A percentile compares a stretch with the other conserved stretches of the same genome.
Conservation (phyloP, 2,329 filamentous ascomycete species). For the Albophoma yamanashiensis region DNA sequence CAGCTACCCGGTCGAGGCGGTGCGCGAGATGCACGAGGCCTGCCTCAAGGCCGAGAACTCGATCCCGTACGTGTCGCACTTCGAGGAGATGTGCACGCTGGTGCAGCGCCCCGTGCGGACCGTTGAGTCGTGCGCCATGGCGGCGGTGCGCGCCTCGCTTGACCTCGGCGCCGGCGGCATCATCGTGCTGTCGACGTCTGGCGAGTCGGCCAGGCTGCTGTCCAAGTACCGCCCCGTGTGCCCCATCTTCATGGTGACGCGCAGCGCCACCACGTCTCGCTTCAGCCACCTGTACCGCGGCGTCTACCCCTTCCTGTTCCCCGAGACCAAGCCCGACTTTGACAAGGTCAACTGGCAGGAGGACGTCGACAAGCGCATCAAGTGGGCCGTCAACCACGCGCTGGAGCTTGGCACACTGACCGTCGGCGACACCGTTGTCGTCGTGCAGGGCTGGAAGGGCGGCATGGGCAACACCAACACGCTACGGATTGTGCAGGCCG, state of each 20-base stretch:
- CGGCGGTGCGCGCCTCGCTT: slow-evolving; percentile 87
- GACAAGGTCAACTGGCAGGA: slow-evolving; percentile 91
- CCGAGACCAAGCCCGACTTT: slow-evolving; percentile 91
- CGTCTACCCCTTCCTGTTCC: slow-evolving; percentile 95
- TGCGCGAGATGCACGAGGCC: slow-evolving; percentile 96
- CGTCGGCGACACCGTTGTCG: slow-evolving; percentile 65
- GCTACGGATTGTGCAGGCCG: slow-evolving; percentile 51
- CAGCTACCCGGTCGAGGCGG: slow-evolving; percentile 82
- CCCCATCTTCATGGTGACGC: slow-evolving; percentile 98
- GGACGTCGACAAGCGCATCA: slow-evolving; percentile 94
- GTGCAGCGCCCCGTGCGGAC: slow-evolving; percentile 76
- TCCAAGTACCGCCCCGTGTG: slow-evolving; percentile 98
- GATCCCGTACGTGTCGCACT: slow-evolving; percentile 93
- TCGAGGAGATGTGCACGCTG: slow-evolving; percentile 85
- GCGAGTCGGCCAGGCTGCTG: slow-evolving; percentile 85
- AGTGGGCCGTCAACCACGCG: slow-evolving; percentile 87
- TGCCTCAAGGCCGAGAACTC: slow-evolving; percentile 95
- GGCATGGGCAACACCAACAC: slow-evolving; percentile 91
- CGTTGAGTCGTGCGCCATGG: slow-evolving; percentile 92
- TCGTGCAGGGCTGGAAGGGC: slow-evolving; percentile 85
- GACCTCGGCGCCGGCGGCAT: slow-evolving; percentile 96
- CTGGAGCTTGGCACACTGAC: slow-evolving; percentile 69
- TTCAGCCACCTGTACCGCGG: slow-evolving; percentile 95
- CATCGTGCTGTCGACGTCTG: slow-evolving; percentile 90
- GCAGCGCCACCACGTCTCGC: slow-evolving; percentile 71